A percentile compares a stretch with the other conserved stretches of the same genome.
Conservation (phyloP, 2,329 filamentous ascomycete species). For the Penicillium sp. region DNA sequence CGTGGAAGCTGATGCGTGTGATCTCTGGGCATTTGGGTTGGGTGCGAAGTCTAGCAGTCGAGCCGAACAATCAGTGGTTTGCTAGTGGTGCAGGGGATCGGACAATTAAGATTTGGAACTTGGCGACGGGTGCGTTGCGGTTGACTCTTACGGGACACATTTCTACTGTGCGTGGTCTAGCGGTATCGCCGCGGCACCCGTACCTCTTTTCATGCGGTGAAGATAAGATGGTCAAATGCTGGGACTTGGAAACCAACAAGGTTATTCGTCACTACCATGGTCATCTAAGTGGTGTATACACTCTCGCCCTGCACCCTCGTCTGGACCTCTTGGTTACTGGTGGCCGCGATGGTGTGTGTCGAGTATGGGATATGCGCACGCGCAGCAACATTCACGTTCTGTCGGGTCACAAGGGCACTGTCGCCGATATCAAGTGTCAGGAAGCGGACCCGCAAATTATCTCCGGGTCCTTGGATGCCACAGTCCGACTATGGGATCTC, state of each 20-base stretch:
- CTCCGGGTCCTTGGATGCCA: conserved; percentile 83
- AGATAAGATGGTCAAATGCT: conserved; percentile 99
- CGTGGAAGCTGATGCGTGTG: conserved; percentile 97
- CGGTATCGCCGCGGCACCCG: conserved; percentile 86
- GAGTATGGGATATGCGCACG: conserved; percentile 98
- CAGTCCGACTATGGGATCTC: conserved; percentile 88
- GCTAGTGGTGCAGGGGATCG: conserved; percentile 90
- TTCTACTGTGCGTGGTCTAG: conserved; percentile 83
- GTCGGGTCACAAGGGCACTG: conserved; percentile 81
- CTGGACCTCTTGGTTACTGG: conserved; percentile 92
- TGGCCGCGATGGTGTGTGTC: conserved; percentile 84
- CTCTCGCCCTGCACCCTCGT: conserved; percentile 84
- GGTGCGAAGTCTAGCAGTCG: conserved; percentile 83
- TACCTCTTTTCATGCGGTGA: conserved; percentile 97
- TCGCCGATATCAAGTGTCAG: conserved; percentile 84
- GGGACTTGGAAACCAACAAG: conserved; percentile 99
- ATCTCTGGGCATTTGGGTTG: conserved; percentile 95
- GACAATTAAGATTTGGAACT: conserved; percentile 98
- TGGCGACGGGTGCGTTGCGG: conserved; percentile 76
- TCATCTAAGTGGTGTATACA: conserved; percentile 92
- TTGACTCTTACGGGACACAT: conserved; percentile 92
- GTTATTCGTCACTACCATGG: conserved; percentile 97
- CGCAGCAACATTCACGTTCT: conserved; percentile 93
- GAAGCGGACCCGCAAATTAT: conserved; percentile 96
- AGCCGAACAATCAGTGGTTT: conserved; percentile 97